phyloP scores from a whole-genome alignment of 176 grass and related monocot genomes.

The Bolboschoenus planiculmis region DNA sequence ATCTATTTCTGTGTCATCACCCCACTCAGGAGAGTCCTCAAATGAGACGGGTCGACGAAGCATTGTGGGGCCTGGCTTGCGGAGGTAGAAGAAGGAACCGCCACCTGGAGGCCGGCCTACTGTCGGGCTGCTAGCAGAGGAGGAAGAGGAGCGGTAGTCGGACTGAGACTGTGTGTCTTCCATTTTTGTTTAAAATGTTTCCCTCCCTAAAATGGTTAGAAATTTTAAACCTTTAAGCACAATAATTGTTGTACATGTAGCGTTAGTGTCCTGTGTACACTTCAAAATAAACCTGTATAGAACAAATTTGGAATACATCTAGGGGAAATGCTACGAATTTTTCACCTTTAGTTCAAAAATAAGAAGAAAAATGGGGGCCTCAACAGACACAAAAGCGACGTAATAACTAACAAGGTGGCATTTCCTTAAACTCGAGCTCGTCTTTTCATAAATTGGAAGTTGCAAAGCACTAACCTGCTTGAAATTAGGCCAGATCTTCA shows the following conservation, averaged over 20 bases:
- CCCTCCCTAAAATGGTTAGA: not conserved
- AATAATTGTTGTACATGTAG: not conserved
- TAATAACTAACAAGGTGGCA: not conserved
- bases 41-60: conserved; percentile 67
- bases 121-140: conserved; percentile 63
- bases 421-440: not conserved
- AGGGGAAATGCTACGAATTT: not conserved
- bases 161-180: conserved; percentile 41
- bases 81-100: conserved; percentile 49
- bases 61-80: conserved; percentile 39
- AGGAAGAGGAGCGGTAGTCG: conserved; percentile 81
- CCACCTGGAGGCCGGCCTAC: not conserved
- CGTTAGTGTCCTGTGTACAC: not conserved
- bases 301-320: not conserved
- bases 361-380: not conserved
- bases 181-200: conserved; percentile 22
- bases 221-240: not conserved
- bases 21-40: conserved; percentile 95
- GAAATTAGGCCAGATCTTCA: not conserved
- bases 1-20: conserved; percentile 62
- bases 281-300: not conserved
- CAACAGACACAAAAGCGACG: not conserved
- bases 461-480: conserved; percentile 8
- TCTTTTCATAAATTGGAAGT: not conserved
- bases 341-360: not conserved